Evolutionary conservation across 139 green algal genomes (phyloP), one percentile per base, ranked within the genome.

Genomic region (Coelastrella sp.): DNA sequence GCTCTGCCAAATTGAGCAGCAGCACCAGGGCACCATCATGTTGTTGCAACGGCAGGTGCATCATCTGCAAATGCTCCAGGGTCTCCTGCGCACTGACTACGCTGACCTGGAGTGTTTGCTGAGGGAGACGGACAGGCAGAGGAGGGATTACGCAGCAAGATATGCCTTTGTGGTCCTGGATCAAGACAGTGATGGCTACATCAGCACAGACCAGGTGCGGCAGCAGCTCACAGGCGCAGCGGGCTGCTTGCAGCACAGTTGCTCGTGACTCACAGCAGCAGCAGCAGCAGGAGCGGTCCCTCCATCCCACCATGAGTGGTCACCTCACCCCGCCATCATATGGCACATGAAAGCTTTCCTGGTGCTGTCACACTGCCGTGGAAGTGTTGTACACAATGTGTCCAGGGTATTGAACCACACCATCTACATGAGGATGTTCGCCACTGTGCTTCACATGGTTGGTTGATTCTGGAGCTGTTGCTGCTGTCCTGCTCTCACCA

Each of bases 81-180:
- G 49, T 4, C 72, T 89, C 49, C 85, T 89, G 85, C 72, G 74
- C 70, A 22, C 24, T 24, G 91, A 94, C 61, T 90, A 92, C 35
- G 12, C 14, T 11, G 89, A 94, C 56, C 81, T 94, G 59, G 91
- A 94, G 74, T 80, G 22, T 60, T 84, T 88, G 65, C 82, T 93
- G 35, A 91, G 93, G 85, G 91, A 93, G 81, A 88, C 73, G 27
- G 93, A 93, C 85, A 49, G 87, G 19, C 82, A 93, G 83, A 83
- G 87, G 65, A 74, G 90, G 56, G 93, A 92, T 80, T 94, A 93
- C 63, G 91, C 91, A 8, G 90, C 89, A n/a, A 87, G 93, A 35
- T 95, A 92, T 74, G 87, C 89, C 6, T 95, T 95, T 84, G 81
- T 90, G 61, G 61, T 93, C 22, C 78, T 95, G 27, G 93, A 95